Conservation (phyloP, 1,284 basidiomycete genomes). For the Trichosporon sp. region DNA sequence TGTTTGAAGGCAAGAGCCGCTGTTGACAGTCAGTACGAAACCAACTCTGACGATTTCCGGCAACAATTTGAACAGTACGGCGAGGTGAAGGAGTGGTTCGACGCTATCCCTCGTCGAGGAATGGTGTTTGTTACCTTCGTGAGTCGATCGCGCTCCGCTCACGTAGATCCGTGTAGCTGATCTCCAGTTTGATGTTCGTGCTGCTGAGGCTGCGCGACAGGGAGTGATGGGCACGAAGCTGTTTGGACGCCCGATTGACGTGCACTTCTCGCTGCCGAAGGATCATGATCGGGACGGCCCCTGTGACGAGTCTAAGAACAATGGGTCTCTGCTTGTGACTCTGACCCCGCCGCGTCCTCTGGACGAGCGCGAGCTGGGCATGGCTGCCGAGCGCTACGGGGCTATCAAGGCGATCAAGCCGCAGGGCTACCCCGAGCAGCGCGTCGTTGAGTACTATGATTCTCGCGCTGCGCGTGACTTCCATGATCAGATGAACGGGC, state of each 20-base stretch:
- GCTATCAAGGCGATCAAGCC: slow-evolving; percentile 76
- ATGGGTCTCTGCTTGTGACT: slow-evolving; percentile 78
- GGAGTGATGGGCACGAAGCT: slow-evolving; percentile 79
- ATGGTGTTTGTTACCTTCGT: slow-evolving; percentile 98
- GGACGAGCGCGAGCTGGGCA: slow-evolving; percentile 74
- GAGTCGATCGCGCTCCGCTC: slow-evolving; percentile 50
- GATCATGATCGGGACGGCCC: slow-evolving; percentile 69
- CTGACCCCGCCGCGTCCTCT: slow-evolving; percentile 63
- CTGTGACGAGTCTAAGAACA: slow-evolving; percentile 78
- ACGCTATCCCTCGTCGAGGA: slow-evolving; percentile 84
- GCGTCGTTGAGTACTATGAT: slow-evolving; percentile 84
- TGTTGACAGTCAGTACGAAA: slow-evolving; percentile 68
- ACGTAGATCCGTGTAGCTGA: neutral
- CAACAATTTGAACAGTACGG: slow-evolving; percentile 83
- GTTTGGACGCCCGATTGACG: slow-evolving; percentile 86
- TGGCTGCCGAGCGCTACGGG: slow-evolving; percentile 79
- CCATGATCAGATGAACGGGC: slow-evolving; percentile 70
- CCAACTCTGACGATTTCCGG: slow-evolving; percentile 75
- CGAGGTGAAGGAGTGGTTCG: slow-evolving; percentile 94
- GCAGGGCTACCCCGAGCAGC: slow-evolving; percentile 67
- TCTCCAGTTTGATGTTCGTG: slow-evolving; percentile 76
- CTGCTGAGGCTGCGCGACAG: slow-evolving; percentile 83
- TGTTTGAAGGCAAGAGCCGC: neutral
- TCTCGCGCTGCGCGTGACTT: slow-evolving; percentile 75
- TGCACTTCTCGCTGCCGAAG: slow-evolving; percentile 91